Base-by-base conservation (phyloP, 2,329 filamentous ascomycete genomes). In the Stachybotrys chlorohalonatus region DNA sequence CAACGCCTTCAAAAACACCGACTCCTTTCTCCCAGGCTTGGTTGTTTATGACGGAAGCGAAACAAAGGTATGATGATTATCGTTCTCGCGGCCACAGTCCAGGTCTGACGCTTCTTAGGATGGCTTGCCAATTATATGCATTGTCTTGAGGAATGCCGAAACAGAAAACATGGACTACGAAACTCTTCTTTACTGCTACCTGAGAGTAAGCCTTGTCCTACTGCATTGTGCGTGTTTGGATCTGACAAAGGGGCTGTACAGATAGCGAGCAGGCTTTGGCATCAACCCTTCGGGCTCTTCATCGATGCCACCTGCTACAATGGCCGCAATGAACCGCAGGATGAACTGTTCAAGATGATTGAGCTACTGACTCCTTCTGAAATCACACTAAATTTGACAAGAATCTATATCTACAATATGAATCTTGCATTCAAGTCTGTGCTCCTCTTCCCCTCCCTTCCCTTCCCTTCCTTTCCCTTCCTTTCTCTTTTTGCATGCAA, bases 351-450 rank as follows among this genome's bases (percentile, higher is more conserved):
- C 62, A 80, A 80, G 53, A 85, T 80, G 61, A 70, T 86, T 8
- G 83, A 87, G 62, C 69, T 80, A 11, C 74, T 88, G 3, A 83
- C 81, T 4, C 84, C 85, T 0, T 75, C 75, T 0, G 85, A 88
- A 60, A 66, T 87, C 49, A 75, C 79, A 1, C 75, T 75, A 52
- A 81, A 84, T 56, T 70, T 87, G 5, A 74, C 79, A 1, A 76
- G 83, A 45, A 76, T 86, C 47, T 88, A 87, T 59, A 75, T 88
- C 15, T 87, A 88, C 68, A 88, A 88, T 63, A 87, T 87, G 84
- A 88, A 88, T 62, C 86, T 81, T 62, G 79, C 83, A 11, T 87
- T 85, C 66, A 78, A 81, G 78, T 81, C 69, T 58, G 72, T 54
- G 39, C 7, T 15, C 24, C 39, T 49, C 9, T 52, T 24, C 11